phyloP scores from a whole-genome alignment of 805 yeast genomes.

The Schizosaccharomyces cryophilus region DNA sequence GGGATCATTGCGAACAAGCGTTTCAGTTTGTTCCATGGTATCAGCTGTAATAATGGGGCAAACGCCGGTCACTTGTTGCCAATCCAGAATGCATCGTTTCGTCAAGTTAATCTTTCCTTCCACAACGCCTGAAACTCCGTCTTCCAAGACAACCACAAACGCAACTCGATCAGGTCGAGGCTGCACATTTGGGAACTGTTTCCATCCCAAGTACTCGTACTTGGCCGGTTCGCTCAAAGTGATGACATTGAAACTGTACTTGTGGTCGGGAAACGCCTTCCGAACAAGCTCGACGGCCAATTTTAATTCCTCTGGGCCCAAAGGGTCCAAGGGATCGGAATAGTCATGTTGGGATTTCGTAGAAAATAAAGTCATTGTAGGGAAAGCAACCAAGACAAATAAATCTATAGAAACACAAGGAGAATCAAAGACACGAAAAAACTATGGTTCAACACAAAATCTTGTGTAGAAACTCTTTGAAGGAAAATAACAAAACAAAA shows the following conservation, averaged over 20 bases:
- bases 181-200: conserved; percentile 15
- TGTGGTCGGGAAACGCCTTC: conserved; percentile 19
- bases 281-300: conserved; percentile 30
- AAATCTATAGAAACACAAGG: too few relatives aligned
- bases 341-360: not conserved
- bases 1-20: conserved; percentile 43
- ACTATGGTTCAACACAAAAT: too few relatives aligned
- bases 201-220: conserved; percentile 24
- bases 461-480: too few relatives aligned
- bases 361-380: not conserved
- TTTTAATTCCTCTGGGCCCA: conserved; percentile 36
- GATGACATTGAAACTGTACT: conserved; percentile 37
- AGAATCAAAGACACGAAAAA: too few relatives aligned
- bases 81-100: conserved; percentile 22
- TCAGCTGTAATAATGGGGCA: conserved; percentile 55
- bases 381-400: too few relatives aligned
- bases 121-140: conserved; percentile 33
- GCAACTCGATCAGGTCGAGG: conserved; percentile 54
- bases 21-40: conserved; percentile 40
- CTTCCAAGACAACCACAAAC: conserved; percentile 32
- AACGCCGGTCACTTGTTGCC: conserved; percentile 29
- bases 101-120: conserved; percentile 47
- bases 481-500: too few relatives aligned
- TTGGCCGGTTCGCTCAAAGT: conserved; percentile 51
- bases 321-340: conserved; percentile 27